phyloP scores from a whole-genome alignment of 805 yeast species.

The Cyberlindnera samutprakarnensis region DNA sequence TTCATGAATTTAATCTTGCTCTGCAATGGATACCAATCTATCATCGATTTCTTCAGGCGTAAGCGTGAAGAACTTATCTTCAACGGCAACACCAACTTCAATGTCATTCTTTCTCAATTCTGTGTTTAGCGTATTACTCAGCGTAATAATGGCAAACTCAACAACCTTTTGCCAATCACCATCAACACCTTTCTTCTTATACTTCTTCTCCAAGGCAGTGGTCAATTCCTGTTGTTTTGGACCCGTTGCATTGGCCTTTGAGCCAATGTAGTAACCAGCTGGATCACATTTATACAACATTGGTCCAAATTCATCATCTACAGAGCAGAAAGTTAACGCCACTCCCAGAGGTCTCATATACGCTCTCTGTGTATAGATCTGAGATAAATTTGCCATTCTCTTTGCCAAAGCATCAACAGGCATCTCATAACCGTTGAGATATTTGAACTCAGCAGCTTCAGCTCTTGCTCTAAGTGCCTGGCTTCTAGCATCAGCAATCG shows the following conservation, averaged over 20 bases:
- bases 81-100: slow-evolving; percentile 85
- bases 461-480: slow-evolving; percentile 84
- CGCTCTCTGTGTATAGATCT: slow-evolving; percentile 94
- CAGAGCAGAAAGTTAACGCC: slow-evolving; percentile 78
- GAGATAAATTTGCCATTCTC: slow-evolving; percentile 92
- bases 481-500: slow-evolving; percentile 92
- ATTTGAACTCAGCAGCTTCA: slow-evolving; percentile 94
- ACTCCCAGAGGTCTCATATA: slow-evolving; percentile 98
- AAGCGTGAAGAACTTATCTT: slow-evolving; percentile 62
- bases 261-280: slow-evolving; percentile 90
- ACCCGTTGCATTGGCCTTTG: slow-evolving; percentile 90
- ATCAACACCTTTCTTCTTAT: slow-evolving; percentile 61
- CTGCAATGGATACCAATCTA: slow-evolving; percentile 89
- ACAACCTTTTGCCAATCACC: slow-evolving; percentile 89
- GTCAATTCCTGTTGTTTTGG: slow-evolving; percentile 96
- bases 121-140: slow-evolving; percentile 81
- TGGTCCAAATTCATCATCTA: slow-evolving; percentile 89
- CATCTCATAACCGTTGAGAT: slow-evolving; percentile 94
- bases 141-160: slow-evolving; percentile 80
- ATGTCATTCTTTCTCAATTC: slow-evolving; percentile 92
- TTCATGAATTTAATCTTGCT: slow-evolving; percentile 61
- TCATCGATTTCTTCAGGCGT: slow-evolving; percentile 89
- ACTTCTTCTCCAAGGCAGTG: slow-evolving; percentile 83
- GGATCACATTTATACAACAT: slow-evolving; percentile 91
- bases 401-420: slow-evolving; percentile 90